Conservation (phyloP, 148 eudicot species). For the Vaccinium myrtillus region DNA sequence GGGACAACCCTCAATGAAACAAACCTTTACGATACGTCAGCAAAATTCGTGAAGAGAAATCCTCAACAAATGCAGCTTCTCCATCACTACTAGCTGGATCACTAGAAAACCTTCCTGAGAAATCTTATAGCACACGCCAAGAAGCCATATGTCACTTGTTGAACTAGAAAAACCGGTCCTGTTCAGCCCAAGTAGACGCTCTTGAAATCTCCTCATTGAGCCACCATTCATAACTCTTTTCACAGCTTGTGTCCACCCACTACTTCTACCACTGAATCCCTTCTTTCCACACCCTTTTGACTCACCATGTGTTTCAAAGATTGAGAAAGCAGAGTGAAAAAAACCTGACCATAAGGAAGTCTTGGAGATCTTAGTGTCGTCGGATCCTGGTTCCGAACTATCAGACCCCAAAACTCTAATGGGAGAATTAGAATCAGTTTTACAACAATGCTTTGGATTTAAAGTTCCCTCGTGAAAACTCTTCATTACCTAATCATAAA, state of each 20-base stretch:
- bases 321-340: conserved; percentile 53
- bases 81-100: conserved; percentile 57
- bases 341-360: conserved; percentile 48
- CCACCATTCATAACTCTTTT: conserved; percentile 74
- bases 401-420: conserved; percentile 39
- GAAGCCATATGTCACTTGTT: conserved; percentile 80
- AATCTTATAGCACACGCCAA: conserved; percentile 77
- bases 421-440: conserved; percentile 42
- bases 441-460: conserved; percentile 32
- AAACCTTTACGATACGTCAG: conserved; percentile 90
- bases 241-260: conserved; percentile 73
- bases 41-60: conserved; percentile 83
- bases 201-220: conserved; percentile 82
- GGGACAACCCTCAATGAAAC: neutral
- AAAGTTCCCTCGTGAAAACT: conserved; percentile 40
- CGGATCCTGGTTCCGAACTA: conserved; percentile 41
- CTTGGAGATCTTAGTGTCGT: conserved; percentile 33
- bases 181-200: conserved; percentile 57
- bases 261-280: conserved; percentile 29
- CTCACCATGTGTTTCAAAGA: conserved; percentile 47
- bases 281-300: conserved; percentile 38
- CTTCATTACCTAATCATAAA: conserved; percentile 67
- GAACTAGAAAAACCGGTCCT: conserved; percentile 50
- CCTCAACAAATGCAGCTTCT: conserved; percentile 79
- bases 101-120: conserved; percentile 42